phyloP scores from a whole-genome alignment of 129 eudicot genomes.

The carrot (Daucus carota) region DH1_v3.0 NC_030386.2:39474501-39475000 shows the following conservation, averaged over 20 bases:
- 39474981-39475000: slow-evolving; percentile 40
- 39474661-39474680: not conserved
- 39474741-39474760: too few species aligned
- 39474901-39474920: slow-evolving; percentile 47
- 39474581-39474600: not conserved
- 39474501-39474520: not conserved
- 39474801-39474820: not conserved
- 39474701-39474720: not conserved
- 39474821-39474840: not conserved
- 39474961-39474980: slow-evolving; percentile 37
- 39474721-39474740: not conserved
- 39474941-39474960: slow-evolving; percentile 34
- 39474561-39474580: not conserved
- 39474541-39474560: not conserved
- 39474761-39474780: too few species aligned
- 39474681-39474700: not conserved
- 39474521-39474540: not conserved
- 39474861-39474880: slow-evolving; percentile 37
- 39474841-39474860: not conserved
- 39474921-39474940: slow-evolving; percentile 40
- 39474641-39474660: not conserved
- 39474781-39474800: not conserved
- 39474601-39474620: not conserved
- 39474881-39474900: slow-evolving; percentile 18
- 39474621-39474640: not conserved